Base-by-base conservation (phyloP, 805 yeast genomes). In the Candida nitratophila region DNA sequence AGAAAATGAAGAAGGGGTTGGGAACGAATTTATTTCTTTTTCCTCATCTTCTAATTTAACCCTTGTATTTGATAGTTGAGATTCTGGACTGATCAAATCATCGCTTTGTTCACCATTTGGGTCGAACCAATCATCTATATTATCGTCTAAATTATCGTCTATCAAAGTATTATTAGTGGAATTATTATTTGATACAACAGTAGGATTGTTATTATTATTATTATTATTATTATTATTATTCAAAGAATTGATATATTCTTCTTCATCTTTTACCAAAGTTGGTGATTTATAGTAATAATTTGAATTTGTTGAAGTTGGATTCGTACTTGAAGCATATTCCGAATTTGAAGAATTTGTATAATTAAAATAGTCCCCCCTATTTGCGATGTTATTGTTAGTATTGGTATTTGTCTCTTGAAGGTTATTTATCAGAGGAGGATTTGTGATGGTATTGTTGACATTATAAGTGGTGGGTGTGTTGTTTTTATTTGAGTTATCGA, bases 401-500 rank as follows among this genome's bases (percentile, higher is more conserved):
- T n/a, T n/a, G n/a, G n/a, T n/a, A n/a, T n/a, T n/a, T n/a, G n/a
- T n/a, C n/a, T n/a, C n/a, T n/a, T n/a, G n/a, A n/a, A n/a, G n/a
- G n/a, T n/a, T n/a, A n/a, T n/a, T n/a, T n/a, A n/a, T n/a, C n/a
- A n/a, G n/a, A n/a, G n/a, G n/a, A n/a, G n/a, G n/a, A n/a, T n/a
- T n/a, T n/a, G n/a, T n/a, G n/a, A n/a, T n/a, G n/a, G n/a, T n/a
- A n/a, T n/a, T n/a, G n/a, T n/a, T n/a, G n/a, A n/a, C n/a, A n/a
- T n/a, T n/a, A n/a, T n/a, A n/a, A n/a, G n/a, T n/a, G n/a, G n/a
- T n/a, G n/a, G n/a, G n/a, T n/a, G 27, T 24, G 10, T 7, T 6
- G 12, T 33, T n/a, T 9, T 9, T 9, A 39, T 27, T 34, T 30
- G 43, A 46, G 21, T 51, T 49, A 33, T 54, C 52, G 21, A 58